Percentiles rank a stretch among this genome's conserved stretches.
Evolutionary conservation across 768 basidiomycete genomes (phyloP).

Genomic region (Collybia sp.): DNA sequence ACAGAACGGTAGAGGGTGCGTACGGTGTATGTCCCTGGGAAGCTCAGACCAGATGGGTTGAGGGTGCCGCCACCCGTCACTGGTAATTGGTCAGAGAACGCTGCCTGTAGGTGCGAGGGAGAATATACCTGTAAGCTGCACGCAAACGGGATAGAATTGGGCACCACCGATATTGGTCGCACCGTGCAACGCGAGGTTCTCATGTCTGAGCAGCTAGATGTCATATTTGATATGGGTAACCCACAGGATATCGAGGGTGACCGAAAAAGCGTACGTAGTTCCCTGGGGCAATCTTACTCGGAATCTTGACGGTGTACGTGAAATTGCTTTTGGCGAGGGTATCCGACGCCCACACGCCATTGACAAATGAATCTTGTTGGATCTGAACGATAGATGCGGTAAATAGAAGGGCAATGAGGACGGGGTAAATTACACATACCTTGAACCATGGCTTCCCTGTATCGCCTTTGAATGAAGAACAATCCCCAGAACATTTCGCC

Average conservation of each 20-base stretch:
- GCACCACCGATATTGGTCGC: constrained; percentile 26
- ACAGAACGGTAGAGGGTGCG: neutral
- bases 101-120: no score
- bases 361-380: constrained; percentile 27
- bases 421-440: constrained; percentile 11
- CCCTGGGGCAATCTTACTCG: constrained; percentile 30
- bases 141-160: constrained; percentile 35
- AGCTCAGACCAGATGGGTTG: constrained; percentile 29
- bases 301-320: constrained; percentile 30
- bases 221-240: neutral
- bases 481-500: constrained; percentile 30
- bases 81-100: neutral
- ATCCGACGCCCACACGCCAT: constrained; percentile 33
- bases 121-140: constrained; percentile 26
- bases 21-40: constrained; percentile 32
- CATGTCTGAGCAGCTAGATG: constrained; percentile 29
- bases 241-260: neutral
- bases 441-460: constrained; percentile 35
- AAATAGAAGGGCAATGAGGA: neutral
- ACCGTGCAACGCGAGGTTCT: constrained; percentile 33
- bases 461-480: constrained; percentile 30
- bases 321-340: constrained; percentile 27
- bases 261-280: constrained; percentile 22
- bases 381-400: constrained; percentile 16
- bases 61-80: constrained; percentile 30